phyloP scores from a whole-genome alignment of 1,139 yeast genomes.

The Casaregolazyma suthepensis region DNA sequence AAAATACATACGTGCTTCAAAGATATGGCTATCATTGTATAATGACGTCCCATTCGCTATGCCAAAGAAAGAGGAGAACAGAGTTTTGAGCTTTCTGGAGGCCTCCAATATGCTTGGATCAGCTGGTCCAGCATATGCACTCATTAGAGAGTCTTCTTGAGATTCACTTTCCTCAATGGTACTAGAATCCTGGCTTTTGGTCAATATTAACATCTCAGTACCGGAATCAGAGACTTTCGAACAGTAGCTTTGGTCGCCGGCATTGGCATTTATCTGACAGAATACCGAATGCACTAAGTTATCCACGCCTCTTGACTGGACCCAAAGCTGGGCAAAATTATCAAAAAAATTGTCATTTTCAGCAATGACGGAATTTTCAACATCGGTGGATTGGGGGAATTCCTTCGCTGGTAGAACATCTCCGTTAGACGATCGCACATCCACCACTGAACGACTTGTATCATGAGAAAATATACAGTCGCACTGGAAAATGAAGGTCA shows the following conservation, averaged over 20 bases:
- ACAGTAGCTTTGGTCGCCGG: conserved; percentile 23
- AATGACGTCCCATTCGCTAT: not conserved
- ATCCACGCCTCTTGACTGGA: conserved; percentile 19
- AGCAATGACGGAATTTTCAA: conserved; percentile 23
- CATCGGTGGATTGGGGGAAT: conserved; percentile 16
- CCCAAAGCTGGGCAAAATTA: conserved; percentile 24
- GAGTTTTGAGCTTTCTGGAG: not conserved
- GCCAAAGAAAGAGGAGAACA: not conserved
- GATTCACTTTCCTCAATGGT: not conserved
- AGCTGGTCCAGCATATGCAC: not conserved
- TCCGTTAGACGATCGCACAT: not conserved
- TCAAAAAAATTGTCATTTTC: conserved; percentile 22
- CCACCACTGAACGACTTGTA: not conserved
- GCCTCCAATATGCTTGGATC: not conserved
- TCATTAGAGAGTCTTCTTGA: not conserved
- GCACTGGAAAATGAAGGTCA: conserved; percentile 21
- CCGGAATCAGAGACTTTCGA: conserved; percentile 15
- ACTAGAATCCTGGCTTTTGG: not conserved
- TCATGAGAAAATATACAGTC: conserved; percentile 10
- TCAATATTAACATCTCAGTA: conserved; percentile 12
- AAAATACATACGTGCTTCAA: not conserved
- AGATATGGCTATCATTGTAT: not conserved
- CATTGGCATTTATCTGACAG: conserved; percentile 22
- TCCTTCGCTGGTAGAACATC: not conserved
- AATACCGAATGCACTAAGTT: conserved; percentile 21